Evolutionary conservation across 805 yeast genomes (phyloP), one percentile per base, ranked within the genome.

Genomic region (Wickerhamiella sorbophila): DNA sequence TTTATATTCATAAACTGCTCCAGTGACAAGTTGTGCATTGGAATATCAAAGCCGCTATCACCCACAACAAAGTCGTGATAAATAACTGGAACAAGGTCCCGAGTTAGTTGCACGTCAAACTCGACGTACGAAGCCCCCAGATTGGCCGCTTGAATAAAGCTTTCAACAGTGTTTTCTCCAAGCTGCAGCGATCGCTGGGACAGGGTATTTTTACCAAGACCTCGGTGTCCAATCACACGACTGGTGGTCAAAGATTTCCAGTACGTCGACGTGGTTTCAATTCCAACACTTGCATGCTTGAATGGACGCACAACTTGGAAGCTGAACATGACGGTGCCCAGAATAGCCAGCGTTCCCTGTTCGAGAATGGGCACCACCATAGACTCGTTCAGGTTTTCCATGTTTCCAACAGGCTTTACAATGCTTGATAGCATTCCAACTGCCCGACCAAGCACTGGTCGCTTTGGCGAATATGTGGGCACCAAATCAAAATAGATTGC

Each of bases 111-210:
- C 36, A 88, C 97, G 61, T 88, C 97, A 58, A 88, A 88, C 61
- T 88, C 97, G 40, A 88, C 96, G 55, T 88, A 88, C 2, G 94
- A 79, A 1, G 97, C 97, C 33, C 97, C 97, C 49, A 88, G 65
- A 2, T 94, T 85, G 0, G 96, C 94, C 0, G 97, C 97, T 10
- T 95, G 94, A 56, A 88, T 81, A 53, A 88, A 88, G 0, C 94
- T 82, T 53, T 88, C 95, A 17, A 88, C 80, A 0, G 97, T 88
- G 58, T 88, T 88, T 55, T 88, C 97, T 33, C 97, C 97, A 46
- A 88, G 69, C 60, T 88, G 97, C 54, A 88, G 69, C 3, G 94
- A 81, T 47, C 74, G 77, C 37, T 78, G 70, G 34, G 71, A 70
- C 44, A 76, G 70, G 40, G 72, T 70, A 61, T 88, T 88, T 65